phyloP scores from a whole-genome alignment of 2,329 filamentous ascomycete species.

The Periconia digitata region DNA sequence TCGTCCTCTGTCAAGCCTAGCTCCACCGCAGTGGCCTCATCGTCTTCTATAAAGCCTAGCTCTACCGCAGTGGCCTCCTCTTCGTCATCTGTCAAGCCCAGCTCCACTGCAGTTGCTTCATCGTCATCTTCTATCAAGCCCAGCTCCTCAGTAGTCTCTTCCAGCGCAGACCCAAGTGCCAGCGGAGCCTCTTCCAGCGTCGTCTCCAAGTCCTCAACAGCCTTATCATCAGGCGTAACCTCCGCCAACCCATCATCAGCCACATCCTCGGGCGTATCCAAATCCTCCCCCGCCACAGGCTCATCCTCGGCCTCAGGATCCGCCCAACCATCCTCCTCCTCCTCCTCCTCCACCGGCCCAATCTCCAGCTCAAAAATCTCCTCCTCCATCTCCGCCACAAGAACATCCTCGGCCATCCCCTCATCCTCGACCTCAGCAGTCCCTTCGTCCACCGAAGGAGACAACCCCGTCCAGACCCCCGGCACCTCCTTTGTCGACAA shows the following conservation, averaged over 20 bases:
- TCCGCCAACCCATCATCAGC: neutral
- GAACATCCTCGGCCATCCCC: neutral
- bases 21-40: neutral
- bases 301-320: neutral
- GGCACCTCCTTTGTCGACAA: neutral
- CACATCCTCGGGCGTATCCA: neutral
- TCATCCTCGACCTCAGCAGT: neutral
- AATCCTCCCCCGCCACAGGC: neutral
- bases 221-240: neutral
- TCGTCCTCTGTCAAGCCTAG: neutral
- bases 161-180: neutral
- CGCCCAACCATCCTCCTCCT: neutral
- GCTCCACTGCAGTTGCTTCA: neutral
- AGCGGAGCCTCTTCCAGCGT: neutral
- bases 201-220: neutral
- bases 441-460: neutral
- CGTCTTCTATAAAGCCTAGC: neutral
- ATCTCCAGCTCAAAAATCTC: neutral
- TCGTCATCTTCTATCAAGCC: neutral
- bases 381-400: neutral
- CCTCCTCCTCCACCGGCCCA: neutral
- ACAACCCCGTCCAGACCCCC: too few species aligned
- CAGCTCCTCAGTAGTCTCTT: neutral
- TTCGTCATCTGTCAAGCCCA: too few species aligned
- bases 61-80: neutral